phyloP scores from a whole-genome alignment of 2,329 filamentous ascomycete genomes.

The Xylaria sp. region DNA sequence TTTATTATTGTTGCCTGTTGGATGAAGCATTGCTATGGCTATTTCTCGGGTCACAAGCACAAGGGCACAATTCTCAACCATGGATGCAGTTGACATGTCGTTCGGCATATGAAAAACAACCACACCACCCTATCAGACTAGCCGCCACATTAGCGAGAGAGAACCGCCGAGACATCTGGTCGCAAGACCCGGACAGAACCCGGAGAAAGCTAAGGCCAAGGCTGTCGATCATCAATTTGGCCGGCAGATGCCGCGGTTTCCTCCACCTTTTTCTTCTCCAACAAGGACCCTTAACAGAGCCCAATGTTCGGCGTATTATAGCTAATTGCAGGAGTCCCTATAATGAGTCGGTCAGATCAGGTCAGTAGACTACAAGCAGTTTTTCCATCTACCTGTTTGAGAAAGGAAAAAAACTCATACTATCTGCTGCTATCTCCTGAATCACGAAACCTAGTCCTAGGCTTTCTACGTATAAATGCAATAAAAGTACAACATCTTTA shows the following conservation, averaged over 20 bases:
- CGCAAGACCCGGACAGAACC: constrained; percentile 7
- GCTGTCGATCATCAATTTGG: constrained; percentile 2
- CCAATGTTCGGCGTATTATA: neutral
- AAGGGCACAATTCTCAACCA: neutral
- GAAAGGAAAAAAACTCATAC: neutral
- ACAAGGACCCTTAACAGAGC: neutral
- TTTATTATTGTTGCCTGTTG: neutral
- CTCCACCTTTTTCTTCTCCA: constrained; percentile 9
- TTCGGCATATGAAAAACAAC: constrained; percentile 5
- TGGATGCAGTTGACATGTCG: neutral
- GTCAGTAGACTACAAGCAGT: neutral
- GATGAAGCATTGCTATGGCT: neutral
- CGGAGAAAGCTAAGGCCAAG: neutral
- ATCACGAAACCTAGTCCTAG: neutral
- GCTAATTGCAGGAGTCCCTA: constrained; percentile 1
- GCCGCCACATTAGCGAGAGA: neutral
- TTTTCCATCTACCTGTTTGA: neutral
- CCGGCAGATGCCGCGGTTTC: constrained; percentile 11
- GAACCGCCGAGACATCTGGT: constrained; percentile 28
- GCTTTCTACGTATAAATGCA: neutral
- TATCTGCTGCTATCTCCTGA: neutral
- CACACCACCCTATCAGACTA: constrained; percentile 1
- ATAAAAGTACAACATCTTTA: neutral
- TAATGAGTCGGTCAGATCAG: neutral
- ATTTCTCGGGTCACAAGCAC: neutral